Base-by-base conservation (phyloP, 345 rosid species). In the Laguncularia racemosa region DNA sequence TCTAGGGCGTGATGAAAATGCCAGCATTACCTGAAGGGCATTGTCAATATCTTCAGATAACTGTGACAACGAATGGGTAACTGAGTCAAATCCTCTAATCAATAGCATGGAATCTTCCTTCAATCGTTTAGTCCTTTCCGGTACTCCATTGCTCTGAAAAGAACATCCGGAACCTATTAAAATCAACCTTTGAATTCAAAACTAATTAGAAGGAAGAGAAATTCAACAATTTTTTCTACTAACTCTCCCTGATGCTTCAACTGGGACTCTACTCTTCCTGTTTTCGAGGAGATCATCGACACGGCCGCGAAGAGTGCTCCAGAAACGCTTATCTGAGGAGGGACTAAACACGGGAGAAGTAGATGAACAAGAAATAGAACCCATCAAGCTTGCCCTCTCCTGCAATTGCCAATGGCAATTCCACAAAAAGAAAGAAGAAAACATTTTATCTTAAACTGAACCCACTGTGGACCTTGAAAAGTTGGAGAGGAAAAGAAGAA, bases 71-170 rank as follows among this genome's bases (percentile, higher is more conserved):
- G 85, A 69, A 16, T 78, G 84, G 16, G 86, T 69, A 19, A 89
- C 59, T 17, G 99, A 90, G 48, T 95, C 97, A 64, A 95, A 95
- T 45, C 97, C 99, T 77, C 78, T 79, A 26, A 85, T 76, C 72
- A 95, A 62, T 73, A 95, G 90, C 85, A 75, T 48, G 0, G 99
- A 78, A 59, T 90, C 99, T 18, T 80, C 90, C 73, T 88, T 90
- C 70, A 81, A 66, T 55, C 79, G 69, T 68, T 79, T 71, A 13
- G 81, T 62, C 74, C 76, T 71, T 45, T 76, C 79, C 13, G 78
- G 49, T 50, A 69, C 72, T 57, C 55, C 63, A 13, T 21, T 38
- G 4, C 40, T 38, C 75, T 68, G 50, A n/a, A 21, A 5, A 40
- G 23, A 33, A n/a, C 52, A 10, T 45, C n/a, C 14, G 33, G 44